Conservation (phyloP, 2,329 filamentous ascomycete genomes). For the Sphaerulina vaccinii region DNA sequence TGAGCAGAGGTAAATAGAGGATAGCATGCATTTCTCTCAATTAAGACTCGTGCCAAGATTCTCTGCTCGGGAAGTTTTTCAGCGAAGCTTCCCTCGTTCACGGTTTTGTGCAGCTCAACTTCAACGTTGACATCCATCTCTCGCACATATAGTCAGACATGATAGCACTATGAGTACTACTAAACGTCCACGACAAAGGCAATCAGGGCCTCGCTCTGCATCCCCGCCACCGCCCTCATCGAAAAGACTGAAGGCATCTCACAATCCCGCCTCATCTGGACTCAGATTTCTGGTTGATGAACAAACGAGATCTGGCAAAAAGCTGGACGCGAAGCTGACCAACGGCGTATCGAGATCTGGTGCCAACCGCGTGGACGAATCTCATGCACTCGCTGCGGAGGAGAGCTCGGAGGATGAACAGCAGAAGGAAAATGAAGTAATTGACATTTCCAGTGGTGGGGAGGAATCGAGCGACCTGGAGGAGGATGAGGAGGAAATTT, state of each 20-base stretch:
- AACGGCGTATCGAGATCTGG: constrained; percentile 54
- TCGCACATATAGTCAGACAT: constrained; percentile 18
- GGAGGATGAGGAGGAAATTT: constrained; percentile 27
- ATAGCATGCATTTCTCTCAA: too few species aligned
- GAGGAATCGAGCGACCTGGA: constrained; percentile 38
- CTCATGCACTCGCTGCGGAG: constrained; percentile 52
- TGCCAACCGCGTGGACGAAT: constrained; percentile 58
- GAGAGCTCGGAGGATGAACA: constrained; percentile 39
- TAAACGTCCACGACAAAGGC: constrained; percentile 35
- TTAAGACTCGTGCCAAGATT: too few species aligned
- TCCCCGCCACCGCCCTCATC: constrained; percentile 30
- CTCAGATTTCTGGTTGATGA: constrained; percentile 40
- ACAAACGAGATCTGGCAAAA: constrained; percentile 37
- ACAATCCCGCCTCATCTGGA: constrained; percentile 31
- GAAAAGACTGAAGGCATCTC: constrained; percentile 38
- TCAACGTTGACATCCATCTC: background rate
- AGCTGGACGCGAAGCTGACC: constrained; percentile 48
- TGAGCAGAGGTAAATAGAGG: too few species aligned
- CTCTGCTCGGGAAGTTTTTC: too few species aligned
- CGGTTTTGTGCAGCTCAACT: background rate
- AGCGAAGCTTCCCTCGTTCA: too few species aligned
- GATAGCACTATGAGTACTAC: constrained; percentile 36
- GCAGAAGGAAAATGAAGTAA: constrained; percentile 36
- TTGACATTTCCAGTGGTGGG: constrained; percentile 51
- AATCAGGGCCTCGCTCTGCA: constrained; percentile 30